Evolutionary conservation across 495 filamentous ascomycete species (phyloP), one percentile per base, ranked within the genome.

Genomic region (Trichoderma asperelloides): DNA sequence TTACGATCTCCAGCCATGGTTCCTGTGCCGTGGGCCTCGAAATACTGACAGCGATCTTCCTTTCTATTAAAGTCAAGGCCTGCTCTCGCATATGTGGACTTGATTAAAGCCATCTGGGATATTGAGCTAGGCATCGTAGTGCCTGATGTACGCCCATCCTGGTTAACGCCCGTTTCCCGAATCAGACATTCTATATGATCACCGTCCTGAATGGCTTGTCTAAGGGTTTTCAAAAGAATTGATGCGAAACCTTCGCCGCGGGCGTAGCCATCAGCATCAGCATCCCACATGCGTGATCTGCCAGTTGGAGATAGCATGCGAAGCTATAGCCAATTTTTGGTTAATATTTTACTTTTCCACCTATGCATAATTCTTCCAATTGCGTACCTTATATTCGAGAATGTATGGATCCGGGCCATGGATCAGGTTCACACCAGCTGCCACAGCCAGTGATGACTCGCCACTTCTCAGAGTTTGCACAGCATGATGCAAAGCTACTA

Each of bases 181-280:
- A 92, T 86, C 2, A 91, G 74, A 21, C 80, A 83, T 21, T 87
- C 80, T 37, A 91, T 87, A 0, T 82, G 82, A 67, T 86, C 79
- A 3, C 80, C 78, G 68, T 84, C 82, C 7, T 73, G 69, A 3
- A 85, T 65, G 0, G 84, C 89, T 49, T 85, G 80, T 49, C 41
- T 81, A 74, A 90, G 78, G 18, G 74, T 73, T 72, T 91, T 92
- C 2, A 92, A 66, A 9, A 83, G 76, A 0, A 91, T 45, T 0
- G 80, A 81, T 4, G 76, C 81, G 0, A 75, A 84, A 3, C 90
- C 80, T 23, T 84, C 85, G 37, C 88, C 81, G 25, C 89, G 84
- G 1, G 60, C 89, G 71, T 88, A 92, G 0, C 89, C 89, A 70
- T 89, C 79, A 0, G 88, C 89, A 0, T 70, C 66, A 0, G 77